phyloP scores from a whole-genome alignment of 2,329 filamentous ascomycete species.

The Fusarium sp. region DNA sequence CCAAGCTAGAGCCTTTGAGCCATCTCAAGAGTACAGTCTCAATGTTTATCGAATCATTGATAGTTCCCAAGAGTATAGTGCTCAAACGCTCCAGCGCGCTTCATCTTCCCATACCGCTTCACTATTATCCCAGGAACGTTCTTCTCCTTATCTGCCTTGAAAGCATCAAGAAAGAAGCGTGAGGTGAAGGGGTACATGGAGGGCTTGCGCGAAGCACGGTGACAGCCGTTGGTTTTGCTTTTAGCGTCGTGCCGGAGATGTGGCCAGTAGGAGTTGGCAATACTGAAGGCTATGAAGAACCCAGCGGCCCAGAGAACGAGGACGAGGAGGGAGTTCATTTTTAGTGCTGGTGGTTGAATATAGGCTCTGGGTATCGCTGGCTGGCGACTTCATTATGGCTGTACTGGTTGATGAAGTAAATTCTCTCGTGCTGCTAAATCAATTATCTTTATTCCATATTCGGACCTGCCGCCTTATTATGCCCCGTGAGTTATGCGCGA shows the following conservation, averaged over 20 bases:
- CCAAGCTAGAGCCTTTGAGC: background rate
- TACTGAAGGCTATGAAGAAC: background rate
- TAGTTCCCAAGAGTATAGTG: background rate
- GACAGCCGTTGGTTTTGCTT: too few species aligned
- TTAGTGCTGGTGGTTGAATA: background rate
- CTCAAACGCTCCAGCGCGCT: background rate
- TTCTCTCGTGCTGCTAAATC: background rate
- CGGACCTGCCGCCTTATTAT: background rate
- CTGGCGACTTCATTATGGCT: background rate
- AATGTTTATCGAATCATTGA: background rate
- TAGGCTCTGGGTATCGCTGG: background rate
- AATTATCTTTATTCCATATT: background rate
- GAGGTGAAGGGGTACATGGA: background rate
- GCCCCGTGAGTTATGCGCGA: fast-evolving
- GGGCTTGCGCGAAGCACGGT: background rate
- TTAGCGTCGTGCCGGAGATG: background rate
- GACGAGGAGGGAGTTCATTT: background rate
- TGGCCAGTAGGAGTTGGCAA: background rate
- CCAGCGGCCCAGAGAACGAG: background rate
- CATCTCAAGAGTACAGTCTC: background rate
- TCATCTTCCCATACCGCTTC: background rate
- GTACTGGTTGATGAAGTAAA: background rate
- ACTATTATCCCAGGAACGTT: background rate
- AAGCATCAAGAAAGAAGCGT: background rate
- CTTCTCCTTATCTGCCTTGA: background rate